These are phyloP conservation scores for Lentithecium fluviatile DNA, from an alignment of 495 filamentous ascomycete species.

Conservation along the genomic window DNA sequence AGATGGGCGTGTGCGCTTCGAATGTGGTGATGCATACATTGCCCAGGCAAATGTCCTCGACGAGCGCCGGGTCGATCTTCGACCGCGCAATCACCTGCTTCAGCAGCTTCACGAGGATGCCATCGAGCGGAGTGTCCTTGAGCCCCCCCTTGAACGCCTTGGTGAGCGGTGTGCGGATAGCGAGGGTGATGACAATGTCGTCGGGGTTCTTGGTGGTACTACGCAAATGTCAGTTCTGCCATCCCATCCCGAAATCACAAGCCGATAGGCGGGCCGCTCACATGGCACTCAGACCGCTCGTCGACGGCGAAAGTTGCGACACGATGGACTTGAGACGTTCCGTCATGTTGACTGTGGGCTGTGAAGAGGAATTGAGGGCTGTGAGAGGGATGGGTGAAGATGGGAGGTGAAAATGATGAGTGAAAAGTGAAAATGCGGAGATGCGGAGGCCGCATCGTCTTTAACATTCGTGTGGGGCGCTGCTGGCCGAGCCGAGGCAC, in stretches of 20 bases:
- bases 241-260: not conserved
- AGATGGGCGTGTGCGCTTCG: not conserved
- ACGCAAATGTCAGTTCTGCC: not conserved
- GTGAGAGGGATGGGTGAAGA: not conserved
- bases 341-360: conserved; percentile 58
- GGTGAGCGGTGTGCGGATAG: conserved; percentile 80
- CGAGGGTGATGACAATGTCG: conserved; percentile 91
- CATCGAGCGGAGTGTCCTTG: conserved; percentile 92
- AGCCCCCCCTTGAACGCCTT: conserved; percentile 85
- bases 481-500: conserved; percentile 3
- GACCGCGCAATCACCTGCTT: conserved; percentile 72
- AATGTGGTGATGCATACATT: conserved; percentile 60
- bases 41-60: conserved; percentile 90
- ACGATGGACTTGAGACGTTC: conserved; percentile 85
- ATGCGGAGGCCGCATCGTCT: conserved; percentile 2
- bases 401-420: not conserved
- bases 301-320: conserved; percentile 75
- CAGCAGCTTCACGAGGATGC: conserved; percentile 73
- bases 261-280: conserved; percentile 47
- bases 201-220: conserved; percentile 94
- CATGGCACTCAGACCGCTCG: conserved; percentile 70
- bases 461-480: conserved; percentile 4
- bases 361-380: not conserved
- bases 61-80: conserved; percentile 73
- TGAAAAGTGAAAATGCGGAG: not conserved